Percentiles rank a stretch among this genome's conserved stretches.
These are phyloP conservation scores for Fonsecaea multimorphosa DNA, from an alignment of 2,329 filamentous ascomycete species.

Conservation along the genomic window DNA sequence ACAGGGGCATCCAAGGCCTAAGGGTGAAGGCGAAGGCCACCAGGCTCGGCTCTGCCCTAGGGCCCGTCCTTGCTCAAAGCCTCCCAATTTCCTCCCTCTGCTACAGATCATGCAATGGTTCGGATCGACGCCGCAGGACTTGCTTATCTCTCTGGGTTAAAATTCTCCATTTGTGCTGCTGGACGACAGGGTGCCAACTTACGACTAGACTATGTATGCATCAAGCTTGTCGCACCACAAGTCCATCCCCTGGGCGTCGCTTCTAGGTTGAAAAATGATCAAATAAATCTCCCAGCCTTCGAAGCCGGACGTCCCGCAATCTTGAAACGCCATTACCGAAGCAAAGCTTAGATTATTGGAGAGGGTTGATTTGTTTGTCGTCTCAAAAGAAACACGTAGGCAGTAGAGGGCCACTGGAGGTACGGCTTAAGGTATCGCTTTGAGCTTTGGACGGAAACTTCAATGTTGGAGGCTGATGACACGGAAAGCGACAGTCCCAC, in stretches of 20 bases:
- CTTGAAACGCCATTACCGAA: background rate
- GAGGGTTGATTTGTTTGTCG: background rate
- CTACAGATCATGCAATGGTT: background rate
- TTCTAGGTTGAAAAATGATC: background rate
- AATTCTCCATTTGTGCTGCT: background rate
- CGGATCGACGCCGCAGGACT: slow-evolving; percentile 1
- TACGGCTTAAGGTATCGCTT: background rate
- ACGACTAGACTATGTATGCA: background rate
- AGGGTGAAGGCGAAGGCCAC: slow-evolving; percentile 12
- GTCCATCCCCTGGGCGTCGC: background rate
- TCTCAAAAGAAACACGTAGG: background rate
- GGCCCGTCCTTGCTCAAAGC: slow-evolving; percentile 15
- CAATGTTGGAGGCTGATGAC: background rate
- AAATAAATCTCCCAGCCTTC: background rate
- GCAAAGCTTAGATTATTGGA: background rate
- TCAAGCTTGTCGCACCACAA: background rate
- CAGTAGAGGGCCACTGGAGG: background rate
- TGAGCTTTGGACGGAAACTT: background rate
- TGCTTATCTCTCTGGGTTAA: background rate
- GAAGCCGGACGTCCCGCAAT: background rate
- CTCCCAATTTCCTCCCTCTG: background rate
- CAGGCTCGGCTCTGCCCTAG: slow-evolving; percentile 24
- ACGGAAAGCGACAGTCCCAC: background rate
- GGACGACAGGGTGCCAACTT: background rate
- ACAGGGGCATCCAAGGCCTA: background rate